Percentiles rank a stretch among this genome's conserved stretches.
phyloP scores from a whole-genome alignment of 2,329 filamentous ascomycete species.

The Talaromyces sp. region DNA sequence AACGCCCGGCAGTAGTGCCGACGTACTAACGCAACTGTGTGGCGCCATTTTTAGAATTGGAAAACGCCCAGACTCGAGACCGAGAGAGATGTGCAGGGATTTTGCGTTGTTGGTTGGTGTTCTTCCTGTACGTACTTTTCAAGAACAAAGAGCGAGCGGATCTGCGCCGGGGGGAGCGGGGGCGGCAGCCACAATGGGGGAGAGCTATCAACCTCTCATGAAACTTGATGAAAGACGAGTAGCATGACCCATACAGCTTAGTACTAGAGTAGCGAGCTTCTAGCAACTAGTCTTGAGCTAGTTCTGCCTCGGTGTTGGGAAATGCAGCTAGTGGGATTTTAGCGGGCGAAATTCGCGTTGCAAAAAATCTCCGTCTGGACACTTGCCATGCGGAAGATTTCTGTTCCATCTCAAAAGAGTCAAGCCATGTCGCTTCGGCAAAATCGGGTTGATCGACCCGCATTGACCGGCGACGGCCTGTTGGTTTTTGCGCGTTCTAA shows the following conservation, averaged over 20 bases:
- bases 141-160: slow-evolving; percentile 6
- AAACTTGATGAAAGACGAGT: background rate
- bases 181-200: slow-evolving; percentile 9
- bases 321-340: background rate
- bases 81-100: background rate
- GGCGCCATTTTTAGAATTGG: slow-evolving; percentile 1
- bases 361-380: background rate
- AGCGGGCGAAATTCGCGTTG: background rate
- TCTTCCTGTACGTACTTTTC: background rate
- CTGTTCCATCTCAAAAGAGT: background rate
- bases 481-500: background rate
- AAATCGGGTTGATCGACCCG: background rate
- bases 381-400: background rate
- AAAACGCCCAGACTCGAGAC: no score
- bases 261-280: background rate
- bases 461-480: background rate
- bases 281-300: background rate
- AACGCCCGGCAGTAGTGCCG: slow-evolving; percentile 9
- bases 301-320: background rate
- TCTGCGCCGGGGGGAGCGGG: background rate
- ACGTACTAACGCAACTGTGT: background rate
- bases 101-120: background rate
- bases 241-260: background rate
- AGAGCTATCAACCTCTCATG: background rate
- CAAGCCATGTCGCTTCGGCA: background rate